phyloP scores from a whole-genome alignment of 768 basidiomycete species.

The Mycena polygramma region DNA sequence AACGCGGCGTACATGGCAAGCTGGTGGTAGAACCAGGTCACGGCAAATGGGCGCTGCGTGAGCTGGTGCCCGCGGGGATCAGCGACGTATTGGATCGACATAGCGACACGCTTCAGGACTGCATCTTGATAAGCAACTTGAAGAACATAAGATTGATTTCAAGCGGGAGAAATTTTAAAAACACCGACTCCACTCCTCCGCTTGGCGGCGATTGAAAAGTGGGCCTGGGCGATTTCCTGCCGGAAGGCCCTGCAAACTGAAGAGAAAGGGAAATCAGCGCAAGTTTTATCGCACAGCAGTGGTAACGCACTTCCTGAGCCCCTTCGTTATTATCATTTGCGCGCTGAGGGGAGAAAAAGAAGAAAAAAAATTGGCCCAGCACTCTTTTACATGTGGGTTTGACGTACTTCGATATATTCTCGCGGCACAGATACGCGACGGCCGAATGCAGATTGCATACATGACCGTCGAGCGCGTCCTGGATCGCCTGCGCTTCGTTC shows the following conservation, averaged over 20 bases:
- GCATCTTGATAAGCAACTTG: conserved; percentile 23
- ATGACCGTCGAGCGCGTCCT: conserved; percentile 63
- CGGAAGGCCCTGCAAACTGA: conserved; percentile 30
- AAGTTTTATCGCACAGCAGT: not conserved
- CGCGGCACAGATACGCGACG: conserved; percentile 61
- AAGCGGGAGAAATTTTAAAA: no score
- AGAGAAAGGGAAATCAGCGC: not conserved
- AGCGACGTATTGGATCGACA: conserved; percentile 25
- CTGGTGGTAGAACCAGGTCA: conserved; percentile 35
- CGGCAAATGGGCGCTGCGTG: conserved; percentile 25
- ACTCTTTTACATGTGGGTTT: no score
- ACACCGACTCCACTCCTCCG: conserved; percentile 34
- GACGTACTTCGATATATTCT: conserved; percentile 65
- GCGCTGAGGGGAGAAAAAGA: conserved; percentile 47
- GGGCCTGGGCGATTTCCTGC: conserved; percentile 21
- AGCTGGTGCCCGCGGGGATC: conserved; percentile 26
- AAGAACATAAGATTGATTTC: not conserved
- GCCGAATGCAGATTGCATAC: conserved; percentile 63
- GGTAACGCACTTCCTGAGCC: conserved; percentile 56
- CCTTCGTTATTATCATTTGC: conserved; percentile 60
- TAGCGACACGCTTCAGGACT: conserved; percentile 28
- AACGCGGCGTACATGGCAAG: conserved; percentile 27
- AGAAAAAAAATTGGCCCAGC: not conserved
- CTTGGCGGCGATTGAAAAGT: conserved; percentile 33
- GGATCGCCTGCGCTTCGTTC: conserved; percentile 59